phyloP scores from a whole-genome alignment of 805 yeast species.

The Sugiyamaella floridensis region DNA sequence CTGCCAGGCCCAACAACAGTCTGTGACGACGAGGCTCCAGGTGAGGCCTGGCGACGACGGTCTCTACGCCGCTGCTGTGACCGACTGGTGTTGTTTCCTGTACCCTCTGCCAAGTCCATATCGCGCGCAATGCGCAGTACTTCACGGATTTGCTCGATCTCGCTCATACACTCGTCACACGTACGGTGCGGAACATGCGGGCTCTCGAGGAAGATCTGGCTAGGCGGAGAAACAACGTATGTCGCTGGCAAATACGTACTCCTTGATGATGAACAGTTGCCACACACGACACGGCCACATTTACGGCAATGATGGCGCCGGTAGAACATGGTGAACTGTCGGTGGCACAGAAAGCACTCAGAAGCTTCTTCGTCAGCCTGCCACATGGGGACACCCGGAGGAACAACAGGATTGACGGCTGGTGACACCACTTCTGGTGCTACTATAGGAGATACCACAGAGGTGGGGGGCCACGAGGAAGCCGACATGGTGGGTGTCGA shows the following conservation, averaged over 20 bases:
- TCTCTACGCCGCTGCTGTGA: not conserved
- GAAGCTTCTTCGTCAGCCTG: slow-evolving; percentile 54
- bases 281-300: slow-evolving; percentile 78
- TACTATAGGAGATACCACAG: not conserved
- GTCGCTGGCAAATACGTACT: slow-evolving; percentile 54
- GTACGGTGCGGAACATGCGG: slow-evolving; percentile 60
- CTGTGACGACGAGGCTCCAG: slow-evolving; percentile 1
- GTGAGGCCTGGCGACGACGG: not conserved
- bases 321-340: slow-evolving; percentile 49
- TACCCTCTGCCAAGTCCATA: not conserved
- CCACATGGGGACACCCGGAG: slow-evolving; percentile 47
- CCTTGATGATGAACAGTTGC: slow-evolving; percentile 49
- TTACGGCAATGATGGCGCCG: slow-evolving; percentile 78
- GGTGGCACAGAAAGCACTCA: slow-evolving; percentile 50
- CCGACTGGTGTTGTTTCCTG: not conserved
- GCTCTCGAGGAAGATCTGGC: slow-evolving; percentile 41
- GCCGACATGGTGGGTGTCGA: too few species aligned
- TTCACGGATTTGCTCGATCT: slow-evolving; percentile 34
- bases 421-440: not conserved
- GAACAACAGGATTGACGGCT: slow-evolving; percentile 7
- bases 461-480: too few species aligned
- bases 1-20: not conserved
- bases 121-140: slow-evolving; percentile 14
- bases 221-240: slow-evolving; percentile 49
- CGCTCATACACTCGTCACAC: slow-evolving; percentile 66